phyloP scores from a whole-genome alignment of 345 rosid species.

The Linum lewisii region DNA sequence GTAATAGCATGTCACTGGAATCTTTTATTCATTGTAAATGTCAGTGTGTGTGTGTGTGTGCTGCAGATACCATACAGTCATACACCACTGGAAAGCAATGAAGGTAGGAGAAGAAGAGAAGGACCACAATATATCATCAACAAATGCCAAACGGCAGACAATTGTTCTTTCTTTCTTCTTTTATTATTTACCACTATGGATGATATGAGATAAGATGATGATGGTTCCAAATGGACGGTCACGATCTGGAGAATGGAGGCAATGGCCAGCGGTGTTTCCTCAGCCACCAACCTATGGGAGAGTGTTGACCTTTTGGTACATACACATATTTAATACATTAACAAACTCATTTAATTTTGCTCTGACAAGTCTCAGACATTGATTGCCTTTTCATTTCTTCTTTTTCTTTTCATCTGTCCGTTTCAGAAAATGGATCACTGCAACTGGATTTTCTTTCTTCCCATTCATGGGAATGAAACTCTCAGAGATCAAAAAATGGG shows the following conservation, averaged over 20 bases:
- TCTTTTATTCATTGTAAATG: neutral
- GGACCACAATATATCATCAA: neutral
- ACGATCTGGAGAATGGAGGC: neutral
- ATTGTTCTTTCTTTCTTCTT: too few species aligned
- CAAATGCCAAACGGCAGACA: too few species aligned
- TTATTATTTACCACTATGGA: too few species aligned
- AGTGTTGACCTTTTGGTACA: slow-evolving; percentile 3
- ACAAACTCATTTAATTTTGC: slow-evolving; percentile 3
- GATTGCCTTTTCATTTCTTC: neutral
- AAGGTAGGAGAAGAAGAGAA: neutral
- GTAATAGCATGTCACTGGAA: neutral
- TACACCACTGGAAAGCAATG: neutral
- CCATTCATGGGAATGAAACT: neutral
- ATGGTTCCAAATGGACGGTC: slow-evolving; percentile 2
- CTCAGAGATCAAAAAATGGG: neutral
- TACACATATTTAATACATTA: slow-evolving; percentile 4
- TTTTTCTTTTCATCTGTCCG: too few species aligned
- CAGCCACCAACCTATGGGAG: neutral
- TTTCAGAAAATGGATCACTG: neutral
- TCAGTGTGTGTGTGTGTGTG: neutral
- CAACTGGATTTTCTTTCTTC: neutral
- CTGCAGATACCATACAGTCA: neutral
- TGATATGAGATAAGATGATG: too few species aligned
- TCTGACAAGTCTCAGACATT: slow-evolving; percentile 7
- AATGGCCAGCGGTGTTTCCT: neutral